Conservation (phyloP, 345 rosid genomes). For the Combretum micranthum region DNA sequence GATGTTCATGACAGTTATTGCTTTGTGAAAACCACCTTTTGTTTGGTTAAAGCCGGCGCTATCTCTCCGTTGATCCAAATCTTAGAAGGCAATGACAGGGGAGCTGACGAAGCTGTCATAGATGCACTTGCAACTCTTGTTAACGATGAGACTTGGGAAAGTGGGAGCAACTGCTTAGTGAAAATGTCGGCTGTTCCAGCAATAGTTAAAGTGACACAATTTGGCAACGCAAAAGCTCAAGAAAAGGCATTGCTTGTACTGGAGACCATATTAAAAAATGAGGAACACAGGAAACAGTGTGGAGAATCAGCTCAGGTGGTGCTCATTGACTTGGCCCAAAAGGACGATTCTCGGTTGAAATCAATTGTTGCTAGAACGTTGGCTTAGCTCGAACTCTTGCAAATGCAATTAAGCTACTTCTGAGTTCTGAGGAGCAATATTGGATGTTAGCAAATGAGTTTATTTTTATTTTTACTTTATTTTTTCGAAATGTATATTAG, state of each 20-base stretch:
- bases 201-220: conserved; percentile 35
- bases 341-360: conserved; percentile 36
- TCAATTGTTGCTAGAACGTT: conserved; percentile 34
- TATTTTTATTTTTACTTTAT: too few relatives aligned
- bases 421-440: conserved; percentile 18
- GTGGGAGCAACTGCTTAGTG: conserved; percentile 43
- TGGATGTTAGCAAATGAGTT: background rate
- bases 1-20: conserved; percentile 50
- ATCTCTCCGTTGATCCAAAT: conserved; percentile 33
- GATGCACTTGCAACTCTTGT: conserved; percentile 44
- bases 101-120: conserved; percentile 49
- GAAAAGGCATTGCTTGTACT: conserved; percentile 51
- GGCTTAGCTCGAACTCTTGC: conserved; percentile 54
- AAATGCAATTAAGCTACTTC: conserved; percentile 53
- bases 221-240: conserved; percentile 34
- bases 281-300: conserved; percentile 30
- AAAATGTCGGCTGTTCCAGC: conserved; percentile 27
- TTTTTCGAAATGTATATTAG: too few relatives aligned
- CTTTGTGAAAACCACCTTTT: conserved; percentile 39
- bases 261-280: conserved; percentile 41
- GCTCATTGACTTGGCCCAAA: conserved; percentile 54
- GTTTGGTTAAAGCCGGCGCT: conserved; percentile 59
- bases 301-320: conserved; percentile 48
- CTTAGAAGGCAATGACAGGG: conserved; percentile 40
- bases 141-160: conserved; percentile 52